Percentiles rank a stretch among this genome's conserved stretches.
Evolutionary conservation across 2,329 filamentous ascomycete genomes (phyloP).

Genomic region (Diaporthe citri): DNA sequence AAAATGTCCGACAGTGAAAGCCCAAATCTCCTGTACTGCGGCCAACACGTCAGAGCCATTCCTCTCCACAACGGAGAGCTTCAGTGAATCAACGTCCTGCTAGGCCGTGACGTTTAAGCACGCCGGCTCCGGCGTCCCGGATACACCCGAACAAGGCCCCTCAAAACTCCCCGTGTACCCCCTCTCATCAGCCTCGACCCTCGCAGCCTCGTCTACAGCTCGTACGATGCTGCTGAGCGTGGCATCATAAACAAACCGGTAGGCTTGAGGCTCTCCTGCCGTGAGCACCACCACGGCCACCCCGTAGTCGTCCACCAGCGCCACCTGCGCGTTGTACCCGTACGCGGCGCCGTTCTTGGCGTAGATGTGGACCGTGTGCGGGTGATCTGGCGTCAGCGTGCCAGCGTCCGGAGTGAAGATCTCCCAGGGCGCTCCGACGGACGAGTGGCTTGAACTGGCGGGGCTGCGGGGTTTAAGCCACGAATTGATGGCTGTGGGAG

Average conservation of each 20-base stretch:
- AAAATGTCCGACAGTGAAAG: not conserved
- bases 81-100: not conserved
- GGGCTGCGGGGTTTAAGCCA: not conserved
- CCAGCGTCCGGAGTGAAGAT: not conserved
- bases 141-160: not conserved
- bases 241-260: not conserved
- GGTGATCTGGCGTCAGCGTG: not conserved
- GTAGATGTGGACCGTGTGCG: not conserved
- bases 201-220: not conserved
- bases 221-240: not conserved
- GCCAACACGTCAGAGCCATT: not conserved
- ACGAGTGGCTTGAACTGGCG: not conserved
- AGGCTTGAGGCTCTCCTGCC: not conserved
- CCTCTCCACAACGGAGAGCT: not conserved
- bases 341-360: not conserved
- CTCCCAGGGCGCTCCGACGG: not conserved
- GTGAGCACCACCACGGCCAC: not conserved
- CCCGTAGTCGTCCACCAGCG: not conserved
- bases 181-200: not conserved
- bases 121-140: not conserved
- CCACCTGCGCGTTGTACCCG: not conserved
- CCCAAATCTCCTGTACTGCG: not conserved
- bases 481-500: not conserved
- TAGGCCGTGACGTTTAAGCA: not conserved
- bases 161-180: not conserved